Percentiles rank a stretch among this genome's conserved stretches.
Conservation (phyloP, 805 yeast genomes). For the Kregervanrija fluxuum region DNA sequence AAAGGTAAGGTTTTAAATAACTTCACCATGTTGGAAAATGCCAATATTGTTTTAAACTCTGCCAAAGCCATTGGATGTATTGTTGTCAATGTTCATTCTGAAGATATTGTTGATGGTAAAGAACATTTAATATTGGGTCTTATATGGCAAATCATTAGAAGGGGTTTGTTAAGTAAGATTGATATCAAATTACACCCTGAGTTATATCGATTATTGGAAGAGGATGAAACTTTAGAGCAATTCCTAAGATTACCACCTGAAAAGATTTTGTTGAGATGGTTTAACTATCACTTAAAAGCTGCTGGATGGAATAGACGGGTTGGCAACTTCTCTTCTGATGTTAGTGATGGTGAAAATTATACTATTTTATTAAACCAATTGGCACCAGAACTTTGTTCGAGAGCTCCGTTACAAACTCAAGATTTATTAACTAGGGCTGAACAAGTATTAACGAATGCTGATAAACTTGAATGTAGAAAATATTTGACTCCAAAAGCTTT, state of each 20-base stretch:
- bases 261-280: slow-evolving; percentile 94
- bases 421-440: slow-evolving; percentile 82
- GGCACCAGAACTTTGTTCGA: slow-evolving; percentile 76
- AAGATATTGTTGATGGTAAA: slow-evolving; percentile 87
- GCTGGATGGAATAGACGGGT: slow-evolving; percentile 89
- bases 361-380: slow-evolving; percentile 85
- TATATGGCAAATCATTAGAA: slow-evolving; percentile 95
- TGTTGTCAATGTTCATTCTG: slow-evolving; percentile 95
- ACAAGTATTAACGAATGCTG: slow-evolving; percentile 79
- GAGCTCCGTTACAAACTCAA: slow-evolving; percentile 68
- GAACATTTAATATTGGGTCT: slow-evolving; percentile 87
- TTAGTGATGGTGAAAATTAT: slow-evolving; percentile 92
- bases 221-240: slow-evolving; percentile 95
- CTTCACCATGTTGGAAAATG: slow-evolving; percentile 94
- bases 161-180: slow-evolving; percentile 89
- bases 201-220: slow-evolving; percentile 86
- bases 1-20: slow-evolving; percentile 76
- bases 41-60: slow-evolving; percentile 94
- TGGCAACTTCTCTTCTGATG: slow-evolving; percentile 77
- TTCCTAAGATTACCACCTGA: slow-evolving; percentile 96
- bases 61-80: slow-evolving; percentile 99
- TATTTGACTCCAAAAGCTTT: slow-evolving; percentile 89
- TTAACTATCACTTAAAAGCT: slow-evolving; percentile 89
- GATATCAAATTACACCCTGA: slow-evolving; percentile 97
- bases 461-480: slow-evolving; percentile 85